These are phyloP conservation scores for Paraconiothyrium sp. DNA, from an alignment of 2,329 filamentous ascomycete genomes.

Conservation along the genomic window DNA sequence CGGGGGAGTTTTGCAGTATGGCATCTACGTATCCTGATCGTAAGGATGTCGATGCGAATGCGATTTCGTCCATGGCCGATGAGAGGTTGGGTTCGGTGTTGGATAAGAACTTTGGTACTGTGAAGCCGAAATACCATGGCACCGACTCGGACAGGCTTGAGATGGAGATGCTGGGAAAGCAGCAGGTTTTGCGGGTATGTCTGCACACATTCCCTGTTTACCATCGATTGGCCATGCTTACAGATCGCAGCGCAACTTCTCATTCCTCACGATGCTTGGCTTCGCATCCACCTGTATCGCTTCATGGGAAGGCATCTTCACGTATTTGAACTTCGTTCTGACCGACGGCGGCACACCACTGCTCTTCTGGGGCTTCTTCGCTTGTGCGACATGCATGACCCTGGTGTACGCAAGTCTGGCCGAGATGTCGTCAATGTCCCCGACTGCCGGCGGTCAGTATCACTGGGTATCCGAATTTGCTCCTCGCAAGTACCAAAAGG, in stretches of 20 bases:
- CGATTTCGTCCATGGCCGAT: neutral
- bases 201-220: neutral
- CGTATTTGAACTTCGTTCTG: conserved; percentile 21
- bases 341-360: conserved; percentile 41
- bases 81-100: neutral
- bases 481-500: conserved; percentile 20
- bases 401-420: conserved; percentile 42
- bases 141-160: conserved; percentile 11
- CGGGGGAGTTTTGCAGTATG: neutral
- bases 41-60: neutral
- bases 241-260: conserved; percentile 11
- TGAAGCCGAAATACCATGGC: conserved; percentile 8
- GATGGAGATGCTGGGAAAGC: conserved; percentile 15
- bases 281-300: conserved; percentile 28
- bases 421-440: conserved; percentile 45
- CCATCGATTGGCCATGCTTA: neutral
- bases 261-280: conserved; percentile 25
- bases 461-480: conserved; percentile 34
- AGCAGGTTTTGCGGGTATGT: conserved; percentile 14
- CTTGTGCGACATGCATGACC: conserved; percentile 30
- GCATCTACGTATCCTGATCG: neutral
- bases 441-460: conserved; percentile 31
- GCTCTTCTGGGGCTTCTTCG: conserved; percentile 46
- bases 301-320: conserved; percentile 28
- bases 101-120: neutral